Conservation (phyloP, 2,329 filamentous ascomycete genomes). For the Aspergillus sp. region DNA sequence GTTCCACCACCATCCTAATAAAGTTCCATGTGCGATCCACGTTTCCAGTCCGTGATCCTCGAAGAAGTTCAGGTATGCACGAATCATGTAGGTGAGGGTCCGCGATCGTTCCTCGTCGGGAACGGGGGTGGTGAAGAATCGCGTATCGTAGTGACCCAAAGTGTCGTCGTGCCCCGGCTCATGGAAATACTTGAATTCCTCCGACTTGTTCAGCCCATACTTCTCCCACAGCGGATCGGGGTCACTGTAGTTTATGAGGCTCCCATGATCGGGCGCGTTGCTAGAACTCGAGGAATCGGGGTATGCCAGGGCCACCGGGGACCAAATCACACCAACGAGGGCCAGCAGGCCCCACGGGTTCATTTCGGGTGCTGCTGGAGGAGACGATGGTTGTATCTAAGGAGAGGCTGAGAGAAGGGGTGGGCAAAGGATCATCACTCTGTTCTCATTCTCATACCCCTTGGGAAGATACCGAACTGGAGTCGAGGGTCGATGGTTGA, state of each 20-base stretch:
- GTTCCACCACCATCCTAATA: conserved; percentile 91
- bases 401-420: background rate
- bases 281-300: conserved; percentile 6
- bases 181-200: conserved; percentile 60
- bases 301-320: conserved; percentile 15
- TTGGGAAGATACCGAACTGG: background rate
- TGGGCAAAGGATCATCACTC: conserved; percentile 8
- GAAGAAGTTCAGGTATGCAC: conserved; percentile 70
- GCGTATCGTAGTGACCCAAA: conserved; percentile 70
- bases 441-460: conserved; percentile 16
- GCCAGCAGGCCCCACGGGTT: conserved; percentile 16
- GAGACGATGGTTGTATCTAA: background rate
- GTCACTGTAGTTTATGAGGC: conserved; percentile 9
- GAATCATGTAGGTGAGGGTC: conserved; percentile 66
- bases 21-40: conserved; percentile 81
- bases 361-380: conserved; percentile 16
- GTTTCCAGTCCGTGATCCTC: conserved; percentile 67
- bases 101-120: conserved; percentile 64
- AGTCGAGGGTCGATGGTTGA: background rate
- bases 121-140: conserved; percentile 65
- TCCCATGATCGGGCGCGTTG: conserved; percentile 8
- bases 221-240: conserved; percentile 19
- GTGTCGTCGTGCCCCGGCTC: conserved; percentile 61
- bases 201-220: conserved; percentile 26
- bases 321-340: conserved; percentile 18